A percentile compares a stretch with the other conserved stretches of the same genome.
Conservation (phyloP, 2,329 filamentous ascomycete species). For the Exophiala oligosperma region DNA sequence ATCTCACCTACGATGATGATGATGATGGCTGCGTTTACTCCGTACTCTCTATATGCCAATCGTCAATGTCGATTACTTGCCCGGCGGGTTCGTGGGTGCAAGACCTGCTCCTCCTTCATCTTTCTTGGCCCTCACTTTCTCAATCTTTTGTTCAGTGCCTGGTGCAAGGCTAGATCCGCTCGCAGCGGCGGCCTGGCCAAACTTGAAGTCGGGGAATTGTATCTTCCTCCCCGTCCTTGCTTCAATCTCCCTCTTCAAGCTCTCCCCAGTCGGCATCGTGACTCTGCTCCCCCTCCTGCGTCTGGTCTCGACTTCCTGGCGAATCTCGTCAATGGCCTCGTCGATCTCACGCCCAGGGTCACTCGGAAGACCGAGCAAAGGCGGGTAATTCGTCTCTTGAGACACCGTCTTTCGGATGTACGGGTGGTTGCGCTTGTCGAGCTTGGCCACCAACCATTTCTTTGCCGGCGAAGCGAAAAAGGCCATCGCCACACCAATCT, state of each 20-base stretch:
- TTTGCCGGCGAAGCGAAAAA: constrained; percentile 84
- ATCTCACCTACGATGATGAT: too few species aligned
- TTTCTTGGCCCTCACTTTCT: neutral
- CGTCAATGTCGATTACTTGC: neutral
- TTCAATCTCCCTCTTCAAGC: constrained; percentile 52
- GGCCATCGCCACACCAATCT: constrained; percentile 62
- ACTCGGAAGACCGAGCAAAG: constrained; percentile 74
- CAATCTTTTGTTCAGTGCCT: neutral
- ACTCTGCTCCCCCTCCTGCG: constrained; percentile 47
- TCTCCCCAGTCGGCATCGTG: constrained; percentile 47
- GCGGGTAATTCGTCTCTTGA: constrained; percentile 61
- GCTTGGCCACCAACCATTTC: constrained; percentile 53
- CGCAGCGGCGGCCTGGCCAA: constrained; percentile 1
- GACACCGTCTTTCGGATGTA: constrained; percentile 50
- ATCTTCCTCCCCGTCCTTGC: constrained; percentile 16
- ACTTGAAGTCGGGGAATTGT: constrained; percentile 15
- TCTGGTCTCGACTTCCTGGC: constrained; percentile 67
- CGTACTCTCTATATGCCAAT: too few species aligned
- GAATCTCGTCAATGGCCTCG: constrained; percentile 75
- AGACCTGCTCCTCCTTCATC: neutral
- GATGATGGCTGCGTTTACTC: too few species aligned
- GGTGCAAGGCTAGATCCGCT: neutral
- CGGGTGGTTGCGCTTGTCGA: constrained; percentile 58
- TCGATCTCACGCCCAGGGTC: constrained; percentile 75
- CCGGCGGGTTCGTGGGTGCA: neutral